Base-by-base conservation (phyloP, 164 flowering plant genomes). In the Saururus chinensis region DNA sequence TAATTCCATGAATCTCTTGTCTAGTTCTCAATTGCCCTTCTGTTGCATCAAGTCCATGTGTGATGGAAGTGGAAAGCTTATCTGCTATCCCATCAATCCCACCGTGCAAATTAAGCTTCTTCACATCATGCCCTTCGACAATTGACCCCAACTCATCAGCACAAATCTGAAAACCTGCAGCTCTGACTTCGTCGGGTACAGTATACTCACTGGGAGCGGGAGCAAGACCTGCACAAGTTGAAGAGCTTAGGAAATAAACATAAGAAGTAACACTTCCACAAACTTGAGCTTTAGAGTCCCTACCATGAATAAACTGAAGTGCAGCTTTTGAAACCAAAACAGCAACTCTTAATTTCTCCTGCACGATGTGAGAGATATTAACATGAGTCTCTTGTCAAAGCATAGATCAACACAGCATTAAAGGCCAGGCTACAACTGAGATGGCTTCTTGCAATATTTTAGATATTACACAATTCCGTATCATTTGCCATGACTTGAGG, bases 311-410 rank as follows among this genome's bases (percentile, higher is more conserved):
- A 70, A 93, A 93, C 71, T 87, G 89, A 74, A 93, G 85, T n/a
- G 96, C 97, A 71, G 98, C 98, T 80, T 86, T 89, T 54, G 98
- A 90, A 72, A 93, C 98, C 78, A 93, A 75, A 64, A 93, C 84
- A 24, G 95, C 97, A 67, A 90, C 77, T 75, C 97, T 83, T 61
- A 93, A 80, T 70, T 86, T 93, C 74, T 85, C 98, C 97, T 93
- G 64, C 71, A 79, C 62, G 9, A 60, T 51, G 19, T 41, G 66
- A 75, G 24, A 62, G 7, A 53, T 1, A 21, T 20, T 48, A 58
- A 19, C 54, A 48, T 63, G 63, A 66, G 57, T 42, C 41, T 49
- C 5, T 30, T 2, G 49, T 9, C 49, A 42, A 42, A 14, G 1
- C 49, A 42, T 42, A 4, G 49, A 42, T 4, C 17, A 14, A 8